Evolutionary conservation across 2,329 filamentous ascomycete genomes (phyloP).

Genomic region (Myrmaecium sp.): DNA sequence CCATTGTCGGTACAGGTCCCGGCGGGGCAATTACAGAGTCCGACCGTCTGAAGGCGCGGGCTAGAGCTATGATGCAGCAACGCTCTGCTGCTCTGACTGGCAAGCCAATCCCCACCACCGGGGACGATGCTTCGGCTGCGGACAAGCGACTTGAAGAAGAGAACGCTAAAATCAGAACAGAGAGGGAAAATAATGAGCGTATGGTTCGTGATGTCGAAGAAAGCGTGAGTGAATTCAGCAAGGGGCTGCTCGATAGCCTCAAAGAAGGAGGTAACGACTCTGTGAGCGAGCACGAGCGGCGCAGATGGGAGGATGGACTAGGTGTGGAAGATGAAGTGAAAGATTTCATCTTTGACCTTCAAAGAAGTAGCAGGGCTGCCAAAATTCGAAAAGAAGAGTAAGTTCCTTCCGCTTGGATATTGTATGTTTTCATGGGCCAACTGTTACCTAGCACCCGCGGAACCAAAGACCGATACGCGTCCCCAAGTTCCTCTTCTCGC

Average conservation of each 20-base stretch:
- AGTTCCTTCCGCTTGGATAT: slow-evolving; percentile 11
- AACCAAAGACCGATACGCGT: slow-evolving; percentile 14
- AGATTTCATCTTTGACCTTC: slow-evolving; percentile 94
- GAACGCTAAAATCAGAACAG: slow-evolving; percentile 59
- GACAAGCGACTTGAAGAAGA: slow-evolving; percentile 82
- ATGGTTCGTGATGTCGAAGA: slow-evolving; percentile 97
- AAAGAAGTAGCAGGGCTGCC: slow-evolving; percentile 65
- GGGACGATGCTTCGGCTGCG: slow-evolving; percentile 58
- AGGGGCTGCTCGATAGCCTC: slow-evolving; percentile 68
- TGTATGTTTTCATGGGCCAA: neutral
- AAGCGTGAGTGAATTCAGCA: slow-evolving; percentile 76
- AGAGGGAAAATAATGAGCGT: slow-evolving; percentile 84
- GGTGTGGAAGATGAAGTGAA: slow-evolving; percentile 94
- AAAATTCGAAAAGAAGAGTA: slow-evolving; percentile 48
- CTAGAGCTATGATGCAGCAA: slow-evolving; percentile 98
- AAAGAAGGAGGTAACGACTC: slow-evolving; percentile 64
- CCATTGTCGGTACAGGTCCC: slow-evolving; percentile 82
- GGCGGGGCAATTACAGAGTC: slow-evolving; percentile 83
- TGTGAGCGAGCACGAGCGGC: slow-evolving; percentile 72
- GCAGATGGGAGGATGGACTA: slow-evolving; percentile 88
- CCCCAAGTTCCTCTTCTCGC: too few relatives aligned
- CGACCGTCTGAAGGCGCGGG: slow-evolving; percentile 83
- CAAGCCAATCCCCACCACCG: slow-evolving; percentile 51
- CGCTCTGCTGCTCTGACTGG: slow-evolving; percentile 84
- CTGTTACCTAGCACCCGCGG: slow-evolving; percentile 6